These are phyloP conservation scores for Pichia cephalocereana DNA, from an alignment of 805 yeast genomes.

Conservation along the genomic window DNA sequence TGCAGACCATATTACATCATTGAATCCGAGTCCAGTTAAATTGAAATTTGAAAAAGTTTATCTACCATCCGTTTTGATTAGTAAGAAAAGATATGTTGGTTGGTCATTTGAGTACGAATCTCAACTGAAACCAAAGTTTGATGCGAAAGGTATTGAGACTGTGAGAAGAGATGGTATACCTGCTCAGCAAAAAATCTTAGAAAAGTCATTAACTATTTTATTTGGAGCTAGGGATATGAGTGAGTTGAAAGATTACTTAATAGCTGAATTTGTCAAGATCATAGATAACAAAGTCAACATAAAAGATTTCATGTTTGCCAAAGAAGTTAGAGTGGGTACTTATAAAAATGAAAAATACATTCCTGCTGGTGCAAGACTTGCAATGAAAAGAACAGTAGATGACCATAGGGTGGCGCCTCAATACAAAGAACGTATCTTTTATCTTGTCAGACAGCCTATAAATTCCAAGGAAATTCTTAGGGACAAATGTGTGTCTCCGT, in stretches of 20 bases:
- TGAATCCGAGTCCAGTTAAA: constrained; percentile 72
- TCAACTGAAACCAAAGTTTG: constrained; percentile 59
- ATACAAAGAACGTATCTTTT: constrained; percentile 81
- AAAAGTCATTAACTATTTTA: constrained; percentile 52
- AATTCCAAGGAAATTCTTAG: constrained; percentile 48
- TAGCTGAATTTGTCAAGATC: constrained; percentile 59
- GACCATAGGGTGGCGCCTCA: constrained; percentile 81
- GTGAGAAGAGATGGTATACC: constrained; percentile 92
- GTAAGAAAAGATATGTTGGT: constrained; percentile 91
- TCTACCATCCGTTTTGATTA: constrained; percentile 71
- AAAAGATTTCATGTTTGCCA: constrained; percentile 85
- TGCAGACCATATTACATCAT: constrained; percentile 50
- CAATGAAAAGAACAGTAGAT: constrained; percentile 47
- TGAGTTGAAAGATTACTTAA: constrained; percentile 53
- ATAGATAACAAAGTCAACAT: constrained; percentile 53
- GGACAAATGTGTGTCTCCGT: constrained; percentile 76
- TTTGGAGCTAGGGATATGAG: constrained; percentile 72
- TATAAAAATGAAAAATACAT: constrained; percentile 63
- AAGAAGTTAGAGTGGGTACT: constrained; percentile 77
- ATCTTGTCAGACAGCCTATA: constrained; percentile 54
- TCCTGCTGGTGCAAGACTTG: constrained; percentile 89
- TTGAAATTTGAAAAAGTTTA: constrained; percentile 91
- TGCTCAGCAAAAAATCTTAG: constrained; percentile 78
- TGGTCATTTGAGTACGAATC: constrained; percentile 54
- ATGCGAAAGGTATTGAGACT: constrained; percentile 96